These are phyloP conservation scores for Boechera stricta DNA, from an alignment of 345 rosid species.

Conservation along the genomic window DNA sequence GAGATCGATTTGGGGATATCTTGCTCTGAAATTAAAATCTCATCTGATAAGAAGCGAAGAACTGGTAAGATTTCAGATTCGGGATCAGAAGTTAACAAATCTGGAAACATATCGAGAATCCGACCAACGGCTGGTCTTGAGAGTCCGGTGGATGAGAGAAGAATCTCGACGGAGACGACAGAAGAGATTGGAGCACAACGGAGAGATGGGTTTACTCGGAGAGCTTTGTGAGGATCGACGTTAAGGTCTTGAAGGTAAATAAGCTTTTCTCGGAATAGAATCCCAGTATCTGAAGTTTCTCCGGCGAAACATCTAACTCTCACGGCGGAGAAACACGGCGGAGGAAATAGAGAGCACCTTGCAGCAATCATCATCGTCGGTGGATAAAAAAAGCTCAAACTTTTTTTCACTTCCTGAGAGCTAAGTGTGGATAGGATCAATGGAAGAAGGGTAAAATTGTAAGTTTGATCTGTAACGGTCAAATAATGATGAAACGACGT, in stretches of 20 bases:
- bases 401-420: not conserved
- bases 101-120: conserved; percentile 81
- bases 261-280: conserved; percentile 74
- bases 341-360: conserved; percentile 27
- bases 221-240: conserved; percentile 71
- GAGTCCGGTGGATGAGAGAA: conserved; percentile 70
- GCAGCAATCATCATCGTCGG: conserved; percentile 23
- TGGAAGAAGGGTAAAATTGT: conserved; percentile 17
- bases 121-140: conserved; percentile 67
- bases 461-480: not conserved
- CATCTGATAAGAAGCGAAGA: conserved; percentile 66
- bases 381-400: not conserved
- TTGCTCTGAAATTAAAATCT: conserved; percentile 53
- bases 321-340: conserved; percentile 39
- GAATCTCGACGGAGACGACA: conserved; percentile 62
- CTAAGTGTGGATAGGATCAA: conserved; percentile 30
- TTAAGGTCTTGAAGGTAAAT: conserved; percentile 71
- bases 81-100: conserved; percentile 71
- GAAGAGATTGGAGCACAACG: conserved; percentile 80
- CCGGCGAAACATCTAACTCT: conserved; percentile 36
- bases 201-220: conserved; percentile 66
- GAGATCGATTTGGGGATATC: conserved; percentile 62
- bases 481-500: not conserved
- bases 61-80: conserved; percentile 57
- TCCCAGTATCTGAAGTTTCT: conserved; percentile 56